These are phyloP conservation scores for Lolium multiflorum DNA, from an alignment of 176 grass and related monocot genomes.

Conservation along the genomic window DNA sequence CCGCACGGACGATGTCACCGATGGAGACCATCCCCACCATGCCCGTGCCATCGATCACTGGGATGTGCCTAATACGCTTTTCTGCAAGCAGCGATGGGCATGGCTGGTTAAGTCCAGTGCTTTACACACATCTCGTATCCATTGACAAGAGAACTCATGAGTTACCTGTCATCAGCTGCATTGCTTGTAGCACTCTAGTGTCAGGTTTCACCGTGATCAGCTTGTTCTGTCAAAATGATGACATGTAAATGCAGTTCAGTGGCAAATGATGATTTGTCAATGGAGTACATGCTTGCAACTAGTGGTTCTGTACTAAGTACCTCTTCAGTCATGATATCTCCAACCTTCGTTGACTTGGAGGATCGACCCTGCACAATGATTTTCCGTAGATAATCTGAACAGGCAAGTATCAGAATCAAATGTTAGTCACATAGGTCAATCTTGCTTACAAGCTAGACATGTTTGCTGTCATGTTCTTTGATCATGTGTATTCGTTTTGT, in stretches of 20 bases:
- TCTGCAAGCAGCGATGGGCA: slow-evolving; percentile 45
- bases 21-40: slow-evolving; percentile 99
- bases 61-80: slow-evolving; percentile 93
- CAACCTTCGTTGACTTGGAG: slow-evolving; percentile 99
- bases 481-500: not conserved
- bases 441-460: not conserved
- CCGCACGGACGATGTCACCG: slow-evolving; percentile 85
- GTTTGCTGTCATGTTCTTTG: not conserved
- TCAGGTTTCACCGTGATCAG: slow-evolving; percentile 88
- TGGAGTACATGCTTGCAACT: slow-evolving; percentile 14
- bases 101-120: not conserved
- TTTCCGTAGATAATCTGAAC: slow-evolving; percentile 98
- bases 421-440: not conserved
- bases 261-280: not conserved
- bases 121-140: not conserved
- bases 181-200: slow-evolving; percentile 85
- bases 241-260: slow-evolving; percentile 5
- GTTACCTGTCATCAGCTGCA: slow-evolving; percentile 99
- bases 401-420: not conserved
- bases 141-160: not conserved
- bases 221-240: slow-evolving; percentile 73
- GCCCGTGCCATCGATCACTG: slow-evolving; percentile 66
- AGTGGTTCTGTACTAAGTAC: slow-evolving; percentile 46
- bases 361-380: slow-evolving; percentile 98
- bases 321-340: slow-evolving; percentile 99